Conservation (phyloP, 2,329 filamentous ascomycete genomes). For the Cercospora sp. region DNA sequence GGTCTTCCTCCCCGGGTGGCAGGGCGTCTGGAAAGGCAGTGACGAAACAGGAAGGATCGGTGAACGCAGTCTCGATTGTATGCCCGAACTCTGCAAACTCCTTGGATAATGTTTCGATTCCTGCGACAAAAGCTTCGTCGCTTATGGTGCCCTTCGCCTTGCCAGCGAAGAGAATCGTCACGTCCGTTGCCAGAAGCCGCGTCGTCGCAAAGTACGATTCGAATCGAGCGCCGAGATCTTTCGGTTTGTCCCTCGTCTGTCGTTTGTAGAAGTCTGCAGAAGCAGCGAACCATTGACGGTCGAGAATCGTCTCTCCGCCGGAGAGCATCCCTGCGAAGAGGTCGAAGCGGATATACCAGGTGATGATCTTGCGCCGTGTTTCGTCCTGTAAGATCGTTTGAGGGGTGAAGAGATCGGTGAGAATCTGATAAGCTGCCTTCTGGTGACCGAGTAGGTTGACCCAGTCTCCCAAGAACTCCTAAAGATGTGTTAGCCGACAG, state of each 20-base stretch:
- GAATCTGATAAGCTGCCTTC: conserved; percentile 79
- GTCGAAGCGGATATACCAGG: conserved; percentile 92
- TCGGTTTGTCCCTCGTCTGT: conserved; percentile 61
- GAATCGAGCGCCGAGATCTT: conserved; percentile 65
- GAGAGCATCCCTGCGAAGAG: conserved; percentile 80
- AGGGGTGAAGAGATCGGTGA: conserved; percentile 76
- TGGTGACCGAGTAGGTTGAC: conserved; percentile 91
- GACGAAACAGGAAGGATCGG: conserved; percentile 63
- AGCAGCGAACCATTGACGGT: conserved; percentile 74
- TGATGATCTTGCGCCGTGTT: conserved; percentile 70
- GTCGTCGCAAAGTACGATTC: conserved; percentile 63
- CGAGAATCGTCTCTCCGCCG: conserved; percentile 71
- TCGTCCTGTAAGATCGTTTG: conserved; percentile 71
- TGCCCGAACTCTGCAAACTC: conserved; percentile 54
- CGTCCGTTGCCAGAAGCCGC: conserved; percentile 74
- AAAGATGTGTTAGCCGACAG: conserved; percentile 9
- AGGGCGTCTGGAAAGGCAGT: conserved; percentile 61
- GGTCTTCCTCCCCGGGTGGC: conserved; percentile 56
- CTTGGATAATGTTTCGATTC: conserved; percentile 51
- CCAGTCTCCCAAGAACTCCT: conserved; percentile 97
- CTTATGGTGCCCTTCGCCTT: conserved; percentile 65
- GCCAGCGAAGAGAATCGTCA: conserved; percentile 73
- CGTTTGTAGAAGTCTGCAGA: conserved; percentile 64
- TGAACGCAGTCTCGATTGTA: conserved; percentile 62
- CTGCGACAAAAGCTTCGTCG: conserved; percentile 63